These are phyloP conservation scores for Hyphodiscus sp. DNA, from an alignment of 2,329 filamentous ascomycete species.

Conservation along the genomic window DNA sequence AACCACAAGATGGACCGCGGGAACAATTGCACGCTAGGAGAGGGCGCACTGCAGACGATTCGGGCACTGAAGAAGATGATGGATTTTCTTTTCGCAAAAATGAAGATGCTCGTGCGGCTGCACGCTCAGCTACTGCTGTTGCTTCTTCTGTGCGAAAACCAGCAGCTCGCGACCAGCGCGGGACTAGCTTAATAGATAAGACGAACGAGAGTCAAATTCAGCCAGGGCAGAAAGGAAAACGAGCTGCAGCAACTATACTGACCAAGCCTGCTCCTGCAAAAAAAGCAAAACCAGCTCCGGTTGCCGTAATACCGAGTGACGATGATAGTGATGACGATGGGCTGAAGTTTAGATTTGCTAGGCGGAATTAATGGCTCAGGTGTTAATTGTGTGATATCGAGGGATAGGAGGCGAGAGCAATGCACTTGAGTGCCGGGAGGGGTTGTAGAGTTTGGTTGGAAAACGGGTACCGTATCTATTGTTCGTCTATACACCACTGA, in stretches of 20 bases:
- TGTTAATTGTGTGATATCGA: no score
- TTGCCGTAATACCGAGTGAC: constrained; percentile 17
- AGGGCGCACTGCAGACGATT: constrained; percentile 3
- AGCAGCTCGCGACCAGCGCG: background rate
- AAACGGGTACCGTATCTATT: constrained; percentile 18
- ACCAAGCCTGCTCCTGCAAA: constrained; percentile 22
- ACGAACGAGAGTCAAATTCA: constrained; percentile 8
- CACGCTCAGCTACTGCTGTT: constrained; percentile 13
- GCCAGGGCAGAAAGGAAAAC: constrained; percentile 8
- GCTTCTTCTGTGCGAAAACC: background rate
- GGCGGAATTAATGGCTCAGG: constrained; percentile 4
- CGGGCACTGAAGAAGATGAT: constrained; percentile 4
- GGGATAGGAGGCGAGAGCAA: no score
- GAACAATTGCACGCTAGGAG: background rate
- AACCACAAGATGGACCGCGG: background rate
- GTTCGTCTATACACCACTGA: constrained; percentile 4
- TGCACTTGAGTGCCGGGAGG: no score
- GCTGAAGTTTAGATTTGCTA: constrained; percentile 27
- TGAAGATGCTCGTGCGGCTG: background rate
- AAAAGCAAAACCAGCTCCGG: constrained; percentile 15
- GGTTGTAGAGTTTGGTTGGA: background rate
- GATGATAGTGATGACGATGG: constrained; percentile 26
- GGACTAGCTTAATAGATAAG: constrained; percentile 7
- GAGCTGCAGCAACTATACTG: constrained; percentile 18
- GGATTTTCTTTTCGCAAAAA: background rate